A percentile compares a stretch with the other conserved stretches of the same genome.
Evolutionary conservation across 768 basidiomycete genomes (phyloP).

Genomic region (Hydnum rufescens): DNA sequence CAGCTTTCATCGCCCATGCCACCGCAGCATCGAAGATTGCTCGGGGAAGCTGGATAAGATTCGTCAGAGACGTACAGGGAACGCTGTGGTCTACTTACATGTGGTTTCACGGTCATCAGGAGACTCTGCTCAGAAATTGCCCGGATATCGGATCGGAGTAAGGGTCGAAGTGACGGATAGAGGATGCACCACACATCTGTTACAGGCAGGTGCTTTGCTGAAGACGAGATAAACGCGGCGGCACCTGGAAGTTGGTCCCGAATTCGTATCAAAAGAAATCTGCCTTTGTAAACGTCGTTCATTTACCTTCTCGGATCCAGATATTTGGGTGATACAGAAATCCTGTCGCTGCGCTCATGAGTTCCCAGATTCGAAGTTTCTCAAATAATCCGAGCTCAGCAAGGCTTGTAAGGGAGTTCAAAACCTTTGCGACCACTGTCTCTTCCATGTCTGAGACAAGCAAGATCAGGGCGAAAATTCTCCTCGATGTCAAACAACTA

Average conservation of each 20-base stretch:
- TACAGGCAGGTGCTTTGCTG: conserved; percentile 56
- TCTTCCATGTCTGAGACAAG: conserved; percentile 67
- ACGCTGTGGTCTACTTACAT: conserved; percentile 31
- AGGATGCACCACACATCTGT: conserved; percentile 96
- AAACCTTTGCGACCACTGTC: conserved; percentile 75
- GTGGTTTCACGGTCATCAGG: conserved; percentile 54
- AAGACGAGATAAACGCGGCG: conserved; percentile 71
- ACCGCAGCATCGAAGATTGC: conserved; percentile 71
- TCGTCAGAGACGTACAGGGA: neutral
- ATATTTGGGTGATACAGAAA: conserved; percentile 90
- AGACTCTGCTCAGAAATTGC: conserved; percentile 55
- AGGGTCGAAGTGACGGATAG: conserved; percentile 75
- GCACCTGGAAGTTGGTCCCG: conserved; percentile 32
- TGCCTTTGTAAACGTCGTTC: neutral
- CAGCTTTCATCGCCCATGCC: conserved; percentile 72
- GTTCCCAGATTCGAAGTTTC: conserved; percentile 93
- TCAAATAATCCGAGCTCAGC: conserved; percentile 80
- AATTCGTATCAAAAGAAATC: neutral
- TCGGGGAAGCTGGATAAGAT: conserved; percentile 28
- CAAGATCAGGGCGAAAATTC: neutral
- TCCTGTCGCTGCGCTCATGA: conserved; percentile 71
- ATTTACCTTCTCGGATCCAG: conserved; percentile 85
- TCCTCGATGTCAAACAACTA: conserved; percentile 11
- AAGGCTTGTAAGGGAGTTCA: conserved; percentile 71
- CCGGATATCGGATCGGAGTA: conserved; percentile 65